Conservation (phyloP, 1,284 basidiomycete genomes). For the Exsudoporus floridanus region DNA sequence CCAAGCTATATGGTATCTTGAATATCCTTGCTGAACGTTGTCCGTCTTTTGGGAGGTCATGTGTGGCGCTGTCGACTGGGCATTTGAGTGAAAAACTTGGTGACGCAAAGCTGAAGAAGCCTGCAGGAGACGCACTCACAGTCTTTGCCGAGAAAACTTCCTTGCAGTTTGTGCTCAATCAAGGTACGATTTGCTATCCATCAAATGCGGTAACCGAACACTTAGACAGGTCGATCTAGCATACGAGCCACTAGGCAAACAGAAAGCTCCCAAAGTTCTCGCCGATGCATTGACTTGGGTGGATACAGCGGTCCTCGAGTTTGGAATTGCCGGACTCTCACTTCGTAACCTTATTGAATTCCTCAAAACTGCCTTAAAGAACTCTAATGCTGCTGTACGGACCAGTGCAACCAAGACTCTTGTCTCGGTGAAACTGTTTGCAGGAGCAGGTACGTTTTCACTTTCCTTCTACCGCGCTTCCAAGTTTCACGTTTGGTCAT, state of each 20-base stretch:
- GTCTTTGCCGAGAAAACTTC: constrained; percentile 91
- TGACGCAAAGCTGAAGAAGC: constrained; percentile 95
- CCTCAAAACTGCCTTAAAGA: constrained; percentile 83
- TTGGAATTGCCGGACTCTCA: constrained; percentile 87
- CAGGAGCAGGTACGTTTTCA: constrained; percentile 73
- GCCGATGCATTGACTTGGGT: constrained; percentile 93
- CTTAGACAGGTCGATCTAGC: constrained; percentile 46
- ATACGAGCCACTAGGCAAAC: constrained; percentile 88
- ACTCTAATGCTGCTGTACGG: constrained; percentile 92
- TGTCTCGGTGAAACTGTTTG: constrained; percentile 89
- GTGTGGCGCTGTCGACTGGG: constrained; percentile 80
- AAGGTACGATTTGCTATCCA: constrained; percentile 56
- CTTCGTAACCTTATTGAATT: constrained; percentile 88
- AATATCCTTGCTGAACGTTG: constrained; percentile 73
- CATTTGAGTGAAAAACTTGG: constrained; percentile 94
- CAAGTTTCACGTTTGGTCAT: constrained; percentile 1
- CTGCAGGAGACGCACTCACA: constrained; percentile 86
- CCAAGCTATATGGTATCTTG: constrained; percentile 82
- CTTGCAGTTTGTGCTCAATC: constrained; percentile 89
- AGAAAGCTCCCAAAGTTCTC: constrained; percentile 96
- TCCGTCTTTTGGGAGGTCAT: constrained; percentile 84
- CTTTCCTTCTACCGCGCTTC: background rate
- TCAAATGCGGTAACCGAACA: constrained; percentile 9
- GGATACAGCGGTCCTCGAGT: constrained; percentile 86
- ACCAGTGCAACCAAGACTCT: constrained; percentile 94